phyloP scores from a whole-genome alignment of 192 early-diverging fungal species.

The Backusella liffmaniae region DNA sequence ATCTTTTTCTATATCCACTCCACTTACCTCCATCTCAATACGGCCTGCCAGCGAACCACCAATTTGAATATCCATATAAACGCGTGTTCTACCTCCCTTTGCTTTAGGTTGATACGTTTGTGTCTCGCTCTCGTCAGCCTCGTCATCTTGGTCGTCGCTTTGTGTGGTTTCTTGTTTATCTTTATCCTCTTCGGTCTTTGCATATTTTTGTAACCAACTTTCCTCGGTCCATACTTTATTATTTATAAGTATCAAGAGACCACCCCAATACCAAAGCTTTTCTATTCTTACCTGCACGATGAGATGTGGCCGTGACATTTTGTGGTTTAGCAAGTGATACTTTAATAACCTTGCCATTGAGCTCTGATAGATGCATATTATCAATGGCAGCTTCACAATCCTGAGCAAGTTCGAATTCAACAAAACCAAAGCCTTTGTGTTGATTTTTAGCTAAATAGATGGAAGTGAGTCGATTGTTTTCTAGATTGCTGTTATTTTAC shows the following conservation, averaged over 20 bases:
- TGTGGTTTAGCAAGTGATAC: conserved; percentile 79
- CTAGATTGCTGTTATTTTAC: conserved; percentile 31
- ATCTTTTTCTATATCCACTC: not conserved
- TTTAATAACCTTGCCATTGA: conserved; percentile 87
- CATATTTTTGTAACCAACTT: conserved; percentile 41
- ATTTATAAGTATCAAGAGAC: no score
- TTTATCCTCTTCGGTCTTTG: conserved; percentile 28
- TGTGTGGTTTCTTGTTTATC: not conserved
- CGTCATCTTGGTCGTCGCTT: not conserved
- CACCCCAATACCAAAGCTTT: no score
- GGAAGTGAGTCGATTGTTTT: not conserved
- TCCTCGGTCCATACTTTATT: conserved; percentile 47
- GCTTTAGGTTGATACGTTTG: not conserved
- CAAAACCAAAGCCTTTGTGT: conserved; percentile 95
- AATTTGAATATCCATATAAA: conserved; percentile 43
- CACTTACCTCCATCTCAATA: conserved; percentile 34
- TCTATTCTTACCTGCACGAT: conserved; percentile 34
- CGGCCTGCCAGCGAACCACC: conserved; percentile 36
- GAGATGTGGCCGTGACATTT: conserved; percentile 39
- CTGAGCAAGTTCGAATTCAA: conserved; percentile 84
- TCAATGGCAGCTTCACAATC: conserved; percentile 90
- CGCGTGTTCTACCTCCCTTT: conserved; percentile 26
- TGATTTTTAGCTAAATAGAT: conserved; percentile 42
- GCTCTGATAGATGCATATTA: conserved; percentile 91
- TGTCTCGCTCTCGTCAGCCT: not conserved